Conservation (phyloP, 164 flowering plant species). For the Vitis cinerea region DNA sequence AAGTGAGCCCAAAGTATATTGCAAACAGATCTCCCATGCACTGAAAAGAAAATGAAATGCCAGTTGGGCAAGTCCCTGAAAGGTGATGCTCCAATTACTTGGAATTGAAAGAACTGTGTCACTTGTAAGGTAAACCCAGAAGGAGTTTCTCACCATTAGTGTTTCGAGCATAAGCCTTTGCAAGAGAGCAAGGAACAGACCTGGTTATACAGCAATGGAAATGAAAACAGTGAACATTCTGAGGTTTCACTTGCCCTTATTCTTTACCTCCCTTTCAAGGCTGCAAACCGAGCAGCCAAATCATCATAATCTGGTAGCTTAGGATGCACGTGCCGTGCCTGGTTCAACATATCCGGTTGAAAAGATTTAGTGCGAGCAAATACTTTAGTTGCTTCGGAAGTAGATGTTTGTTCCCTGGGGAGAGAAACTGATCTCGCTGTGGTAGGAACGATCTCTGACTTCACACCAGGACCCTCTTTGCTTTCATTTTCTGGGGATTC, state of each 20-base stretch:
- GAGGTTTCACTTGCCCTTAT: neutral
- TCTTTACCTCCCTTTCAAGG: conserved; percentile 51
- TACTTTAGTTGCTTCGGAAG: conserved; percentile 36
- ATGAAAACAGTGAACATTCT: neutral
- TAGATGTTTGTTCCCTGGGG: conserved; percentile 50
- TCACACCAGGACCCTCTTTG: conserved; percentile 21
- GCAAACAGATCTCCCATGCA: neutral
- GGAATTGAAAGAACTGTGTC: no score
- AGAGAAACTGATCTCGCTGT: conserved; percentile 63
- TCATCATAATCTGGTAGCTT: conserved; percentile 70
- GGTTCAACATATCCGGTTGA: conserved; percentile 41
- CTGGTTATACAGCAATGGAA: neutral
- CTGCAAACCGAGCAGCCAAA: conserved; percentile 68
- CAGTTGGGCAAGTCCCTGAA: no score
- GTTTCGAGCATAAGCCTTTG: no score
- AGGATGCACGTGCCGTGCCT: conserved; percentile 66
- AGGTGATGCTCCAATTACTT: no score
- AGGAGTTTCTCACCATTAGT: no score
- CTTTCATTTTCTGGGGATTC: conserved; percentile 17
- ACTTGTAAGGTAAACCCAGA: no score
- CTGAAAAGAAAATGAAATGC: neutral
- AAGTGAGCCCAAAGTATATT: neutral
- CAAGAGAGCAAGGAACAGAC: no score
- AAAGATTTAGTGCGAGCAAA: conserved; percentile 62
- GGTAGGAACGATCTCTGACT: conserved; percentile 23